phyloP scores from a whole-genome alignment of 116 monocot species.

The Posidonia oceanica region DNA sequence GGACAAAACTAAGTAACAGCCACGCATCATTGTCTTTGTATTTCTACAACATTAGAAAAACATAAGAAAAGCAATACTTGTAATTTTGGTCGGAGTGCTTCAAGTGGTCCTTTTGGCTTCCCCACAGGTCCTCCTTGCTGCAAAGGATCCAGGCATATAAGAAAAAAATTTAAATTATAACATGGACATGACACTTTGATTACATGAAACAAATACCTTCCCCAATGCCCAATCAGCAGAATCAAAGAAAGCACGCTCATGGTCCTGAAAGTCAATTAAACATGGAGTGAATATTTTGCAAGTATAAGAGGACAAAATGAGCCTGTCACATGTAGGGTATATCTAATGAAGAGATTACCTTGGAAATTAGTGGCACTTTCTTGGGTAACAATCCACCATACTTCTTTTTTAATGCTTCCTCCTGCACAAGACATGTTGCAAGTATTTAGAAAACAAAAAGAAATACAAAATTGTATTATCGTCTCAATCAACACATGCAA shows the following conservation, averaged over 20 bases:
- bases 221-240: slow-evolving; percentile 97
- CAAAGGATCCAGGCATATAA: background rate
- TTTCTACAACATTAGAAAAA: background rate
- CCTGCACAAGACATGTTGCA: slow-evolving; percentile 27
- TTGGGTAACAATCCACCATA: slow-evolving; percentile 88
- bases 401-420: slow-evolving; percentile 69
- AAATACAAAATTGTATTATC: background rate
- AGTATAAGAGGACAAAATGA: background rate
- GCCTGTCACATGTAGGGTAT: background rate
- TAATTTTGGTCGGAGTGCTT: slow-evolving; percentile 87
- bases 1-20: background rate
- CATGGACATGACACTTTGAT: background rate
- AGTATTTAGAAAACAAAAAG: background rate
- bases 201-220: slow-evolving; percentile 39
- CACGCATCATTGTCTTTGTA: background rate
- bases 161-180: background rate
- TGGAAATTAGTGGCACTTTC: slow-evolving; percentile 87
- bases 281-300: background rate
- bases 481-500: background rate
- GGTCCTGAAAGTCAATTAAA: slow-evolving; percentile 39
- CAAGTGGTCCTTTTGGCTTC: slow-evolving; percentile 86
- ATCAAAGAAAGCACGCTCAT: slow-evolving; percentile 92
- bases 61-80: slow-evolving; percentile 39
- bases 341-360: slow-evolving; percentile 32
- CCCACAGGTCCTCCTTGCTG: slow-evolving; percentile 70